These are phyloP conservation scores for Apiotrichum mycotoxinovorans DNA, from an alignment of 1,284 basidiomycete species.

Conservation along the genomic window DNA sequence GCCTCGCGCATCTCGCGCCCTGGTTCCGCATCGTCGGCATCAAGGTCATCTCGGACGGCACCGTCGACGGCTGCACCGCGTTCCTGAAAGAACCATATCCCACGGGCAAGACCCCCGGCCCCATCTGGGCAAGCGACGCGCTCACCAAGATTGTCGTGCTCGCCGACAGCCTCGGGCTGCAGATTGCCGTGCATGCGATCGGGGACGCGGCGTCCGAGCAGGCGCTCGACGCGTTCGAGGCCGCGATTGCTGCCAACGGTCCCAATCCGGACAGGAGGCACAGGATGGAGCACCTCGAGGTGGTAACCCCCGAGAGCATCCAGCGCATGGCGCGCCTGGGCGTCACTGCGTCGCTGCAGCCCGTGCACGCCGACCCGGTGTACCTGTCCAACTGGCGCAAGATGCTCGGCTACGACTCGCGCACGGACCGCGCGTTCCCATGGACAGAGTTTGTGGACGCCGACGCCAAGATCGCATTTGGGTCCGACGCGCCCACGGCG, in stretches of 20 bases:
- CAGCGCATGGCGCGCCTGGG: conserved; percentile 26
- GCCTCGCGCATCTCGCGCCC: conserved; percentile 13
- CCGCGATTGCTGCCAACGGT: conserved; percentile 24
- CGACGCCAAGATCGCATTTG: conserved; percentile 28
- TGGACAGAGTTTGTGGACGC: conserved; percentile 31
- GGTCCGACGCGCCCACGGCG: conserved; percentile 32
- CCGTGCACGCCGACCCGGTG: conserved; percentile 37
- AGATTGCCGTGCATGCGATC: conserved; percentile 36
- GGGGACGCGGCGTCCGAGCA: conserved; percentile 36
- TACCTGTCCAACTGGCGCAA: conserved; percentile 29
- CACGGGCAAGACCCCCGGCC: conserved; percentile 23
- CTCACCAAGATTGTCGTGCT: conserved; percentile 25
- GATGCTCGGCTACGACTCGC: conserved; percentile 27
- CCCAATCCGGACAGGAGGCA: conserved; percentile 17
- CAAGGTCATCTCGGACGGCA: conserved; percentile 39
- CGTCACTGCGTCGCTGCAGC: conserved; percentile 35
- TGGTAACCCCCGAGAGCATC: conserved; percentile 25
- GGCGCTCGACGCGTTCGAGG: conserved; percentile 34
- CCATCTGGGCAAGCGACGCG: conserved; percentile 33
- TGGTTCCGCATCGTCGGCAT: conserved; percentile 29
- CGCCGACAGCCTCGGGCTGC: conserved; percentile 31
- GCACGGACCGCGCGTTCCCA: conserved; percentile 32
- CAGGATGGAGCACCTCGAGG: conserved; percentile 38
- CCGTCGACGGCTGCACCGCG: conserved; percentile 38
- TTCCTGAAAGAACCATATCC: conserved; percentile 33